Base-by-base conservation (phyloP, 257 asterid species). In the Solanum chiquidenum region DNA sequence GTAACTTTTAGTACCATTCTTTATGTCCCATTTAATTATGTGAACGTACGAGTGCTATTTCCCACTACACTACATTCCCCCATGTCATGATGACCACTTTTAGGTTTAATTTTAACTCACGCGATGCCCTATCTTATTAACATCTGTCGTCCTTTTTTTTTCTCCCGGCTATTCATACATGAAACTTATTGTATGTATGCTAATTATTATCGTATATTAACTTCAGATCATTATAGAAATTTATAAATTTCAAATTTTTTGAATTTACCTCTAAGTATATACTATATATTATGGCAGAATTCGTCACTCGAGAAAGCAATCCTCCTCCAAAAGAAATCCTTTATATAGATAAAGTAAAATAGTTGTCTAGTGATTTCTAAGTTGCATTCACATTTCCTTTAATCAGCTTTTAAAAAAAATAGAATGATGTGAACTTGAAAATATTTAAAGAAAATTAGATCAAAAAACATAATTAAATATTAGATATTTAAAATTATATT, bases 191-290 rank as follows among this genome's bases (percentile, higher is more conserved):
- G 31, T 25, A 66, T 12, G 20, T 64, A n/a, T n/a, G 3, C 7
- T 9, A 64, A n/a, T 64, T 64, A 64, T 64, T 64, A 11, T 64
- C 16, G 1, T 21, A 21, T 60, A 21, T 60, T 21, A 60, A 60
- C 6, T 60, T 60, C 10, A 60, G 0, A 0, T 10, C 4, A 0
- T 21, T 60, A 0, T 60, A 21, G 0, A 23, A 23, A 23, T 0
- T 10, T 10, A 62, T 62, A 62, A 9, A 4, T 3, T 62, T 62
- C 0, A 62, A 0, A 62, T 16, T 5, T 0, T 9, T 0, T 62
- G 0, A 4, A 62, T 62, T 23, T 10, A 0, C 0, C 71, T 55
- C 5, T 20, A 55, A 52, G 1, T 52, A 49, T 8, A 38, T 33
- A 33, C 5, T 44, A 44, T 52, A 52, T 5, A 52, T 52, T 5